Evolutionary conservation across 495 filamentous ascomycete genomes (phyloP), one percentile per base, ranked within the genome.

Genomic region (Podospora appendiculata): DNA sequence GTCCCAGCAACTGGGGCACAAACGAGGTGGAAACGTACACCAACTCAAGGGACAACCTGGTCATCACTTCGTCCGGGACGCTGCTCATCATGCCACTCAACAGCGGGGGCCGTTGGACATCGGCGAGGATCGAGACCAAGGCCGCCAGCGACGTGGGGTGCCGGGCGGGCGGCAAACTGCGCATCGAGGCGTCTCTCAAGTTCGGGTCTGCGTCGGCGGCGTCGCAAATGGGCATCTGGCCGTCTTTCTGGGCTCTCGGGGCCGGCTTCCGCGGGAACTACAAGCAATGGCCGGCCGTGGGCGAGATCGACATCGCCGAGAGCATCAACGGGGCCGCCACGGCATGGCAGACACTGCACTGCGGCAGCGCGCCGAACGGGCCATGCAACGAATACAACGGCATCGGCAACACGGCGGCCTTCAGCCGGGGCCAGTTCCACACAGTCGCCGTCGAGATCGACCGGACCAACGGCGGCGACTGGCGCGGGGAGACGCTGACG

Each of bases 231-330:
- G 74, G 74, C 9, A 71, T 77, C 58, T 77, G 74, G 74, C 74
- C 74, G 1, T 70, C 73, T 0, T 77, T 75, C 62, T 77, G 72
- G 74, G 50, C 69, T 19, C 61, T 77, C 38, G 73, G 74, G 0
- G 50, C 64, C 35, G 51, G 52, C 5, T 58, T 70, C 45, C 64
- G 69, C 5, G 57, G 63, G 17, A 67, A 70, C 6, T 57, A 55
- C 47, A 54, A 59, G 5, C 40, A 45, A 12, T 77, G 74, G 74
- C 74, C 74, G 4, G 55, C 46, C 14, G 68, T 66, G 50, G 71
- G 72, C 47, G 74, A 78, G 60, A 58, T 76, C 52, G 74, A 78
- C 60, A 65, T 72, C 32, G 60, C 73, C 32, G 73, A 78, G 62
- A 68, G 59, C 36, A 61, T 78, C 48, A 70, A 72, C 61, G 74